Evolutionary conservation across 73 alveolate species (phyloP), one percentile per base, ranked within the genome.

Genomic region (Stentor roeselii): DNA sequence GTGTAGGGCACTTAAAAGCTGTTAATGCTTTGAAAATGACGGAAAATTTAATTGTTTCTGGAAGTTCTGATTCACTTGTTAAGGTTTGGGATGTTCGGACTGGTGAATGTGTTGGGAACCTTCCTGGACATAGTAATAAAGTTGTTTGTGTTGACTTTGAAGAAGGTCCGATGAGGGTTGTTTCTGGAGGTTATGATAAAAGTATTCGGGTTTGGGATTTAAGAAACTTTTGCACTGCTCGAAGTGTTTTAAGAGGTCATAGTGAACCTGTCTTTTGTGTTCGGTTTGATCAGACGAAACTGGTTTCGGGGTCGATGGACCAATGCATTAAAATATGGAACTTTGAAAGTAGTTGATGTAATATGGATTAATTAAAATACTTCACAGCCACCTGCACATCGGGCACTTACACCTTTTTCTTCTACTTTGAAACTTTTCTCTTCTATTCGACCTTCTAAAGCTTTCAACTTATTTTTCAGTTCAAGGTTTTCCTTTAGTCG

Each of bases 221-320:
- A 40, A 67, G 80, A 67, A 67, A 67, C 1, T 27, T 40, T 21
- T 27, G 41, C 37, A 21, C n/a, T 21, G 27, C 80, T 36, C 21
- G 80, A 40, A 21, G 34, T 21, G 34, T 67, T 27, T 67, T 67
- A 32, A 67, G 37, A 67, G 80, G 80, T 1, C 80, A 67, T 32
- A 27, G 42, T 14, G 80, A 21, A 67, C 41, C 80, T 21, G 80
- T 67, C 1, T 67, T 67, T 67, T 67, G 50, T 32, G n/a, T 67
- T 21, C 21, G 34, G 80, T 67, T 67, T 67, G 80, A 67, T 67
- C 15, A 32, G 42, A n/a, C 27, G 27, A 67, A 67, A 2, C 80
- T 67, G 21, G 34, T 67, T 27, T 67, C 80, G 34, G 80, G 80
- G 37, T 67, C 80, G 1, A 21, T 32, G 37, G 80, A 67, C 80